These are phyloP conservation scores for Pisolithus microcarpus DNA, from an alignment of 768 basidiomycete species.

Conservation along the genomic window DNA sequence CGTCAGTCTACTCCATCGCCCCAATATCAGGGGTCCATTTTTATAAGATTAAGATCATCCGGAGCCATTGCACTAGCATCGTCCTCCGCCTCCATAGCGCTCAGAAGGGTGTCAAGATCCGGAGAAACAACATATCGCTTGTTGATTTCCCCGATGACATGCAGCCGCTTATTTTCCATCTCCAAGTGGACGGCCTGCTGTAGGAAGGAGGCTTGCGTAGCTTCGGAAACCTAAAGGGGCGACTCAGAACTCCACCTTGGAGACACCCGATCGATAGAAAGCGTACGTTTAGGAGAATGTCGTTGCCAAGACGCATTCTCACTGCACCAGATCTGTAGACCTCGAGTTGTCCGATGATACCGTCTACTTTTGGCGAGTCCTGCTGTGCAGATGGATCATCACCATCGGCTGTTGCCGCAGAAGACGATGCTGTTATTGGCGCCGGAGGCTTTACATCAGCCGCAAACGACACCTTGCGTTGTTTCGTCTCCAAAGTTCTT, in stretches of 20 bases:
- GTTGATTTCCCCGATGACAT: conserved; percentile 80
- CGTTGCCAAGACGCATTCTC: conserved; percentile 78
- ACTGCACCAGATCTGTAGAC: conserved; percentile 80
- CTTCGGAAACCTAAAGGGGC: conserved; percentile 58
- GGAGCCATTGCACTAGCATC: conserved; percentile 23
- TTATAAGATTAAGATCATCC: conserved; percentile 43
- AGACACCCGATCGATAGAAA: not conserved
- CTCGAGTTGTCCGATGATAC: conserved; percentile 77
- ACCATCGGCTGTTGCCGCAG: conserved; percentile 14
- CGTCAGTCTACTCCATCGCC: not conserved
- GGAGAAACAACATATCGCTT: conserved; percentile 82
- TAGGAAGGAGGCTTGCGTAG: conserved; percentile 80
- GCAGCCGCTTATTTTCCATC: conserved; percentile 46
- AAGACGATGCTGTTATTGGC: conserved; percentile 14
- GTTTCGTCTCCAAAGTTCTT: conserved; percentile 30
- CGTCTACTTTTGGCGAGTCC: conserved; percentile 48
- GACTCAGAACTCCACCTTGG: not conserved
- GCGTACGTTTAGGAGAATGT: conserved; percentile 72
- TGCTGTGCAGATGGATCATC: conserved; percentile 13
- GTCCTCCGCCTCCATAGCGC: conserved; percentile 55
- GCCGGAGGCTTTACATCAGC: conserved; percentile 49
- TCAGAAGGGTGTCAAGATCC: conserved; percentile 67
- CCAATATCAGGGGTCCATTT: conserved; percentile 37
- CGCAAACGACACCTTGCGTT: conserved; percentile 55
- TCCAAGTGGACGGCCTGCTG: conserved; percentile 82